phyloP scores from a whole-genome alignment of 1,139 yeast species.

The Blastobotrys buckinghamii region DNA sequence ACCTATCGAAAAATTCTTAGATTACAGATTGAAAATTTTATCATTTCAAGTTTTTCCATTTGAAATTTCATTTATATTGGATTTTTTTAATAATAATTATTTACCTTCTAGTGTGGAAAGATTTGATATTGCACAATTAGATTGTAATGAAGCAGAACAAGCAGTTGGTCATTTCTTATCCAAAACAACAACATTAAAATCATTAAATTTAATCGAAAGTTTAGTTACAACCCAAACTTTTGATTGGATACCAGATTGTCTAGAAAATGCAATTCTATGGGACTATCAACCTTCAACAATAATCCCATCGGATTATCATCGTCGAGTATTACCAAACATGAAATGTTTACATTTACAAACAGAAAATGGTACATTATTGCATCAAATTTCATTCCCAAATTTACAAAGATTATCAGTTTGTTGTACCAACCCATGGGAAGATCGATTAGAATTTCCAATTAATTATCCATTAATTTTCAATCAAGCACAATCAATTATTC shows the following conservation, averaged over 20 bases:
- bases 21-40: neutral
- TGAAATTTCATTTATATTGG: constrained; percentile 1
- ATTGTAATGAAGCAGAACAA: constrained; percentile 1
- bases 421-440: constrained; percentile 1
- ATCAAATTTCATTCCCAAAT: neutral
- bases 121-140: constrained; percentile 4
- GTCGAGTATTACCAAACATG: neutral
- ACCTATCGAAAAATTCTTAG: neutral
- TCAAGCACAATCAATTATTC: neutral
- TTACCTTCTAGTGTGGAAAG: constrained; percentile 2
- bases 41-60: constrained; percentile 4
- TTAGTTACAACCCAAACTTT: neutral
- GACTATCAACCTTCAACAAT: neutral
- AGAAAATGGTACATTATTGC: neutral
- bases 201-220: constrained; percentile 3
- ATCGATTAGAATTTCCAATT: neutral
- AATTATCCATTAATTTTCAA: neutral
- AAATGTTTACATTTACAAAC: neutral
- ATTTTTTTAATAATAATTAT: neutral
- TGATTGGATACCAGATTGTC: constrained; percentile 4
- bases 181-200: neutral
- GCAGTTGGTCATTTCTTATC: constrained; percentile 3
- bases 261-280: constrained; percentile 1
- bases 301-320: neutral
- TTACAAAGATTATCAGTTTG: constrained; percentile 1